Percentiles rank a stretch among this genome's conserved stretches.
Conservation (phyloP, 2,329 filamentous ascomycete genomes). For the Trichoderma oligosporum region DNA sequence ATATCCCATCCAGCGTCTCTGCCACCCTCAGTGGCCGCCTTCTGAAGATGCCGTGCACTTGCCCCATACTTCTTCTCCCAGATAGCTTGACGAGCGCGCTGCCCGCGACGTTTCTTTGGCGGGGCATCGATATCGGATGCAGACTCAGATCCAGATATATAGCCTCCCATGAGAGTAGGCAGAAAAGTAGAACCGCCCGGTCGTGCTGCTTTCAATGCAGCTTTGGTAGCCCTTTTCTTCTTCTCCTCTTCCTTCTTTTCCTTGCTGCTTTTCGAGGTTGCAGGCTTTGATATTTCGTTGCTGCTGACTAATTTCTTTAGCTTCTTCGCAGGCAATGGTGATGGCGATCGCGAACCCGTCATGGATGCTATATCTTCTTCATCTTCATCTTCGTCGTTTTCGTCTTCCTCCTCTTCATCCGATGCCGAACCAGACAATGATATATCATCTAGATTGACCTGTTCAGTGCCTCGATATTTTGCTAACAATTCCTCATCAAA, state of each 20-base stretch:
- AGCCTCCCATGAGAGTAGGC: constrained; percentile 73
- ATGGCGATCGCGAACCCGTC: constrained; percentile 28
- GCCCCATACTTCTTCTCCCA: constrained; percentile 77
- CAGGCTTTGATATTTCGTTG: constrained; percentile 1
- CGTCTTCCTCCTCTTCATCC: constrained; percentile 26
- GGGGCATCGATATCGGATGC: constrained; percentile 64
- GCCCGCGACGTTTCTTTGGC: constrained; percentile 62
- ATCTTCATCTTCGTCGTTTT: constrained; percentile 21
- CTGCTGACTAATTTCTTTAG: constrained; percentile 32
- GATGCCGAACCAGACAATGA: constrained; percentile 36
- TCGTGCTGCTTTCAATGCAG: constrained; percentile 21
- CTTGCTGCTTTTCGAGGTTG: constrained; percentile 21
- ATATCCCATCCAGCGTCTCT: constrained; percentile 56
- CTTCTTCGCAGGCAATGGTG: constrained; percentile 33
- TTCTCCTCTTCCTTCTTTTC: constrained; percentile 21
- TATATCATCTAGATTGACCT: constrained; percentile 39
- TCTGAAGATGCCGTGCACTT: constrained; percentile 62
- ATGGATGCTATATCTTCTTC: constrained; percentile 24
- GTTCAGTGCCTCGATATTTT: constrained; percentile 34
- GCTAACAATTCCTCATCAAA: constrained; percentile 33
- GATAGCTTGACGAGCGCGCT: constrained; percentile 72
- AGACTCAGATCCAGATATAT: constrained; percentile 71
- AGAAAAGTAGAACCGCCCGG: constrained; percentile 58
- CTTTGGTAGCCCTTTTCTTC: constrained; percentile 22
- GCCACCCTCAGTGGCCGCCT: constrained; percentile 32